phyloP scores from a whole-genome alignment of 805 yeast genomes.

The Wickerhamomyces strasburgensis region DNA sequence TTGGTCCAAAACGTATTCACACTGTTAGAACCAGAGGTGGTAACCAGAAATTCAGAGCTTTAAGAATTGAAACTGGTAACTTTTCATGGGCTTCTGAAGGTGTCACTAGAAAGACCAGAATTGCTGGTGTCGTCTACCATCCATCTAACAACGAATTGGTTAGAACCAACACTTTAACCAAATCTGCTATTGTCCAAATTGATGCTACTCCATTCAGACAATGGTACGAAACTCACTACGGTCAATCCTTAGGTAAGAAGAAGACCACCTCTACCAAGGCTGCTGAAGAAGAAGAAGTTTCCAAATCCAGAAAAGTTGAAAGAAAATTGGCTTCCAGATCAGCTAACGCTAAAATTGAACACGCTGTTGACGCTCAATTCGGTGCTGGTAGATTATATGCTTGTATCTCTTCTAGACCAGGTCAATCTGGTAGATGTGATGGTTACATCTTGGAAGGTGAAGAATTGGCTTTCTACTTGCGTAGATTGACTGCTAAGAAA shows the following conservation, averaged over 20 bases:
- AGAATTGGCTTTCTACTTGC: conserved; percentile 99
- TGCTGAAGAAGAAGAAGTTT: conserved; percentile 50
- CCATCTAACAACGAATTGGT: conserved; percentile 99
- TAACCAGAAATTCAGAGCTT: conserved; percentile 99
- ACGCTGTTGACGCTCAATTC: conserved; percentile 93
- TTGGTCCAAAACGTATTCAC: conserved; percentile 98
- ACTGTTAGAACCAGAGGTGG: conserved; percentile 99
- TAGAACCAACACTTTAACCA: conserved; percentile 99
- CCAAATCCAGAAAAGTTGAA: conserved; percentile 74
- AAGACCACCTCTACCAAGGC: conserved; percentile 34
- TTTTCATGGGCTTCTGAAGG: conserved; percentile 99
- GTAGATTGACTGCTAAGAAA: conserved; percentile 99
- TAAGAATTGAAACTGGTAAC: conserved; percentile 98
- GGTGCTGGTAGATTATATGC: conserved; percentile 99
- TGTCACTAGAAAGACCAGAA: conserved; percentile 97
- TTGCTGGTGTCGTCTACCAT: conserved; percentile 96
- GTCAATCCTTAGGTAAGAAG: conserved; percentile 89
- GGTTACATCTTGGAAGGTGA: conserved; percentile 99
- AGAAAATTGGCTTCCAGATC: conserved; percentile 94
- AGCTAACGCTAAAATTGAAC: conserved; percentile 76
- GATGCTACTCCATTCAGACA: conserved; percentile 99
- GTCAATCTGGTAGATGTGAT: conserved; percentile 99
- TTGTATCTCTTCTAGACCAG: conserved; percentile 98
- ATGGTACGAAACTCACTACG: conserved; percentile 99
- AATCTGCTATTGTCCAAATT: conserved; percentile 97